Evolutionary conservation across 2,329 filamentous ascomycete species (phyloP).

Genomic region (Colletotrichum sp.): DNA sequence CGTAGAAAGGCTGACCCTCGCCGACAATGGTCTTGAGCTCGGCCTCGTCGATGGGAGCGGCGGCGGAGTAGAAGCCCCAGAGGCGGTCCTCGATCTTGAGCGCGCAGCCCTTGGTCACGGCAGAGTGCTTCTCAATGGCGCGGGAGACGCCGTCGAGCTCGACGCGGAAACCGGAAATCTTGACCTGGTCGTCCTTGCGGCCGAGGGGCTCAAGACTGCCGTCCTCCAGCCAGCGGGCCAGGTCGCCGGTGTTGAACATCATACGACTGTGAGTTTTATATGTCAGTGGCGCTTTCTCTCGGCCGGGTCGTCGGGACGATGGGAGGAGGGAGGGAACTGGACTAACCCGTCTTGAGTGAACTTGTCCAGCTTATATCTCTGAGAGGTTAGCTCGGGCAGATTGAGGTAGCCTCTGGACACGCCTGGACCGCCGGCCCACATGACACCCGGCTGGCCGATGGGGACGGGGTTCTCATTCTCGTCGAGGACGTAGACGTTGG

Average conservation of each 20-base stretch:
- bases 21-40: constrained; percentile 45
- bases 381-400: constrained; percentile 53
- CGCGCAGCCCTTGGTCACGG: constrained; percentile 52
- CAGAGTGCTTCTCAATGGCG: constrained; percentile 50
- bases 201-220: constrained; percentile 61
- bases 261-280: constrained; percentile 33
- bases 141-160: constrained; percentile 63
- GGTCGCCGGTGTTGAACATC: constrained; percentile 68
- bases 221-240: constrained; percentile 58
- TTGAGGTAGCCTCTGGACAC: constrained; percentile 62
- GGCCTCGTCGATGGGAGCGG: constrained; percentile 35
- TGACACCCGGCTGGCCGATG: constrained; percentile 53
- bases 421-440: constrained; percentile 63
- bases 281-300: not conserved
- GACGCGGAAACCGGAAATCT: constrained; percentile 63
- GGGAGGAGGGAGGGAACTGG: not conserved
- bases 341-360: constrained; percentile 58
- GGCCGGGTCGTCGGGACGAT: not conserved
- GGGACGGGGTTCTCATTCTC: constrained; percentile 45
- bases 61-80: constrained; percentile 53
- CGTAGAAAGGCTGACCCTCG: constrained; percentile 58
- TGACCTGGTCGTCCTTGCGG: constrained; percentile 66
- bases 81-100: constrained; percentile 53
- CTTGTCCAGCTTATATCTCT: constrained; percentile 54
- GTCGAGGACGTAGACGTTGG: constrained; percentile 59